phyloP scores from a whole-genome alignment of 345 rosid genomes.

The Lepidium didymum region DNA sequence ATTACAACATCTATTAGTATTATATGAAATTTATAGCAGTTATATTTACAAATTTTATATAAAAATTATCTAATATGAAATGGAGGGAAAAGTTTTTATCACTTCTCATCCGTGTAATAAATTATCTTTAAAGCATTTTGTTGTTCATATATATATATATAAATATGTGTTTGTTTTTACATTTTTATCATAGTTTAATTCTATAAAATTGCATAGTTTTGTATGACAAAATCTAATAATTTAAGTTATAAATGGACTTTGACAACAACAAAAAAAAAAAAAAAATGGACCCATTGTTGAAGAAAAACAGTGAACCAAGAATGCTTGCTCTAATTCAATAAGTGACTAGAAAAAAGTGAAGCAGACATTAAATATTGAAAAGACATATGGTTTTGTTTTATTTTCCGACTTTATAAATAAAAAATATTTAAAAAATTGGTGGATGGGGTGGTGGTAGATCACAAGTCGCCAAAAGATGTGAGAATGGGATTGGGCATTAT shows the following conservation, averaged over 20 bases:
- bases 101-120: neutral
- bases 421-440: constrained; percentile 6
- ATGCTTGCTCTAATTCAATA: neutral
- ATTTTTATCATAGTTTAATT: too few species aligned
- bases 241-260: too few species aligned
- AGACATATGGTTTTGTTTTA: constrained; percentile 18
- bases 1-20: too few species aligned
- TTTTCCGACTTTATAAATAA: neutral
- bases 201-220: too few species aligned
- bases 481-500: constrained; percentile 22
- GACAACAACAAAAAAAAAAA: too few species aligned
- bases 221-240: too few species aligned
- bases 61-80: too few species aligned
- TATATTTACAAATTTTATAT: too few species aligned
- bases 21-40: too few species aligned
- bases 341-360: neutral
- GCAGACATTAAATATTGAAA: neutral
- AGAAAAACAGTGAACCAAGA: neutral
- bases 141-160: neutral
- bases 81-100: too few species aligned
- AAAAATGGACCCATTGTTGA: too few species aligned
- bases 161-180: too few species aligned
- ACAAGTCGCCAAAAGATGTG: constrained; percentile 22
- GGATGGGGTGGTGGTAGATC: constrained; percentile 34
- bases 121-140: neutral